Conservation (phyloP, 345 rosid species). For the Acer yangbiense region DNA sequence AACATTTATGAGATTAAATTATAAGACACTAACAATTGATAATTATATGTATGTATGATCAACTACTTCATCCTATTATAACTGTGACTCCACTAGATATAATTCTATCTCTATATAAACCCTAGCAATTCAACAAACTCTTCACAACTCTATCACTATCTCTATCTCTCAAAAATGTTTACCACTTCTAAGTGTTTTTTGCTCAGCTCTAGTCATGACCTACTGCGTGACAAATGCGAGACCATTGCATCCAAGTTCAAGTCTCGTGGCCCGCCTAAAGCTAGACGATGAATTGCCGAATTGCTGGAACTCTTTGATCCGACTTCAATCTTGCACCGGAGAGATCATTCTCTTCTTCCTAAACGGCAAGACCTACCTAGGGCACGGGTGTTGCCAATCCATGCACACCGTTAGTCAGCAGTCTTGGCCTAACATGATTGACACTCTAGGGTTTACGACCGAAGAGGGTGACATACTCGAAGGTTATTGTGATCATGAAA, state of each 20-base stretch:
- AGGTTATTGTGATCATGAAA: constrained; percentile 61
- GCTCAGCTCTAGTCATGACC: constrained; percentile 6
- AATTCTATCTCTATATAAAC: background rate
- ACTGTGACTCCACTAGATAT: too few species aligned
- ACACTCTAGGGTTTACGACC: constrained; percentile 58
- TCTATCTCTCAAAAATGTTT: background rate
- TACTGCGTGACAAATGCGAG: too few species aligned
- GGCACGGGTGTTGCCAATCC: constrained; percentile 63
- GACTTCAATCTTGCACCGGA: constrained; percentile 77
- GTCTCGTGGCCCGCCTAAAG: constrained; percentile 38
- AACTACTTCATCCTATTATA: too few species aligned
- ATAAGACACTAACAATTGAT: too few species aligned
- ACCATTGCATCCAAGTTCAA: background rate
- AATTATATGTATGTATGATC: too few species aligned
- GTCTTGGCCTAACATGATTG: constrained; percentile 70
- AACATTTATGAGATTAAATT: too few species aligned
- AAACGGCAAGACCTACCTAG: constrained; percentile 69
- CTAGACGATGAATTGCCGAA: constrained; percentile 44
- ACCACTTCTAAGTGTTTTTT: background rate
- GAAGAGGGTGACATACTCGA: constrained; percentile 69
- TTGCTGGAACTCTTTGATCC: constrained; percentile 78
- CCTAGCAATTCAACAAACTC: background rate
- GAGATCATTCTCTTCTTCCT: constrained; percentile 74
- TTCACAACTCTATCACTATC: background rate
- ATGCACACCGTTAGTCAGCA: constrained; percentile 44